These are phyloP conservation scores for Brachypodium distachyon DNA, from an alignment of 202 grass and related monocot genomes.

Conservation along the genomic window DNA sequence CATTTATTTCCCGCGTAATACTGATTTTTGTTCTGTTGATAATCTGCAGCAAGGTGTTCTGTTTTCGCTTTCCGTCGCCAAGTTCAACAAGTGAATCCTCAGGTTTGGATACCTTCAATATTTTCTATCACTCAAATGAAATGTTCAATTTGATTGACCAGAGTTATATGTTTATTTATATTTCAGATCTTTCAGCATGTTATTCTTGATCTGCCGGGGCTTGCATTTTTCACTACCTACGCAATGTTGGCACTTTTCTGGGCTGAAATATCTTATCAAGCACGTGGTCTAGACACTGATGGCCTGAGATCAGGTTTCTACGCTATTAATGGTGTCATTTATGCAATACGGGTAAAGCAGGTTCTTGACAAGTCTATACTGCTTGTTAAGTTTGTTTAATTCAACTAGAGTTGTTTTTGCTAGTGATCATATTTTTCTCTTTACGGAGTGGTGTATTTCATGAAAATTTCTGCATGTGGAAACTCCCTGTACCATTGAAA, in stretches of 20 bases:
- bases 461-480: neutral
- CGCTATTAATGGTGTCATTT: constrained; percentile 53
- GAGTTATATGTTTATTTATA: constrained; percentile 6
- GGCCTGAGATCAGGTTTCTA: constrained; percentile 69
- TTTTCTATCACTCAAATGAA: neutral
- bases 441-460: neutral
- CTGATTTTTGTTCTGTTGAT: neutral
- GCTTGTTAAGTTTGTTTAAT: neutral
- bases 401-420: neutral
- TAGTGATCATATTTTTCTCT: neutral
- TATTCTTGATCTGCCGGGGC: constrained; percentile 82
- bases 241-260: constrained; percentile 77
- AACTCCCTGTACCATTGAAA: neutral
- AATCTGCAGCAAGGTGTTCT: constrained; percentile 56
- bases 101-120: constrained; percentile 34
- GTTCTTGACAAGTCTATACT: neutral
- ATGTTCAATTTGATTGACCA: neutral
- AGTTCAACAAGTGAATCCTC: constrained; percentile 65
- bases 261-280: constrained; percentile 98
- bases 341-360: constrained; percentile 60
- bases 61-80: constrained; percentile 65
- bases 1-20: neutral
- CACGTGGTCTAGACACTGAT: constrained; percentile 62
- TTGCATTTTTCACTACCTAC: constrained; percentile 93
- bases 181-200: constrained; percentile 91